A percentile compares a stretch with the other conserved stretches of the same genome.
phyloP scores from a whole-genome alignment of 306 rosid genomes.

The Sicyos baderoa region DNA sequence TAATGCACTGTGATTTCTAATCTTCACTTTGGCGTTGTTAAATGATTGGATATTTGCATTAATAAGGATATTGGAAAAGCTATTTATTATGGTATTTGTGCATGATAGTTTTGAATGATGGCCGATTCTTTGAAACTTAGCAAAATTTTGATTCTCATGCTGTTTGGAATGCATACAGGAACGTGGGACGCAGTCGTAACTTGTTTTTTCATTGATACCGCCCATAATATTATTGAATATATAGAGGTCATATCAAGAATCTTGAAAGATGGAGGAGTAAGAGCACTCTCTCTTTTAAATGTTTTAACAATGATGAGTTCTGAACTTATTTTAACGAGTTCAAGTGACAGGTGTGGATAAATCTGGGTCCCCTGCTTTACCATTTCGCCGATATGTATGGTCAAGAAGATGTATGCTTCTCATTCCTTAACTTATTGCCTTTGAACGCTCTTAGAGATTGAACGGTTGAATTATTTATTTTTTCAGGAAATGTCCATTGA shows the following conservation, averaged over 20 bases:
- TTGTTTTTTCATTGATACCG: slow-evolving; percentile 91
- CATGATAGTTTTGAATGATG: slow-evolving; percentile 1
- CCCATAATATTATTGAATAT: slow-evolving; percentile 84
- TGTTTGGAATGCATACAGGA: slow-evolving; percentile 46
- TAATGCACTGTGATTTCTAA: background rate
- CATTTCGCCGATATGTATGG: slow-evolving; percentile 90
- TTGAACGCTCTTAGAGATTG: background rate
- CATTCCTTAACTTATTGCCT: slow-evolving; percentile 4
- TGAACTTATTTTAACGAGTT: background rate
- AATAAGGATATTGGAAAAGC: background rate
- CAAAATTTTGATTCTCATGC: slow-evolving; percentile 23
- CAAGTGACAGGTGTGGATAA: slow-evolving; percentile 83
- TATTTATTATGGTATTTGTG: background rate
- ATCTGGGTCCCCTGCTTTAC: slow-evolving; percentile 86
- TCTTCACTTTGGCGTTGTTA: background rate
- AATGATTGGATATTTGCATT: background rate
- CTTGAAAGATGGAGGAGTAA: slow-evolving; percentile 93
- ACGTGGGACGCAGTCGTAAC: slow-evolving; percentile 97
- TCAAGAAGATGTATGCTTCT: slow-evolving; percentile 66
- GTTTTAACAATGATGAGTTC: background rate
- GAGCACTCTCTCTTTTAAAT: slow-evolving; percentile 23
- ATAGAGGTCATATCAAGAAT: slow-evolving; percentile 75
- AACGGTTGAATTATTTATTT: slow-evolving; percentile 11
- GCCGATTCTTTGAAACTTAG: background rate
- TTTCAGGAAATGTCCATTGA: slow-evolving; percentile 84